Base-by-base conservation (phyloP, 2,329 filamentous ascomycete species). In the Blumeria hordei region DNA sequence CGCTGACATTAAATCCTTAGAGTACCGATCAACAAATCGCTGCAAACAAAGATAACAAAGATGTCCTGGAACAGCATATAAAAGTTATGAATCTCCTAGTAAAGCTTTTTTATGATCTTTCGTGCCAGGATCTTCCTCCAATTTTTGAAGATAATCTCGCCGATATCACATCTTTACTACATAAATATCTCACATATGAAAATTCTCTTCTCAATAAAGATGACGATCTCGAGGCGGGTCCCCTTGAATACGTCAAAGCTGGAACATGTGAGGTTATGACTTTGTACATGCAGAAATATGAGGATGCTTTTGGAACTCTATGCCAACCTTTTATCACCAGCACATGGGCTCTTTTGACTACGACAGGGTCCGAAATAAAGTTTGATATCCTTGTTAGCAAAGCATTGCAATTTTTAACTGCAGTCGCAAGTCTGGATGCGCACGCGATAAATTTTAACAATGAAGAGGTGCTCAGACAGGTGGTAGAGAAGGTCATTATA, bases 381-480 rank as follows among this genome's bases (percentile, higher is more conserved):
- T 94, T 93, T 68, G 92, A 98, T 65, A 82, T 86, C 56, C 74
- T 98, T 45, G 88, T 95, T 62, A 95, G 90, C 76, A 88, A 87
- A 68, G 90, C 90, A 0, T 71, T 98, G 58, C 87, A 94, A 63
- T 98, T 98, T 68, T 70, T 98, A 66, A 96, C 88, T 0, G 86
- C 88, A 7, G 83, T 96, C 35, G 85, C 87, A 11, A 79, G 81
- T 53, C 85, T 84, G 55, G 73, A 77, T 8, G 76, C 82, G 56
- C 88, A 96, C 66, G 85, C 88, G 1, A 74, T 78, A 58, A 80
- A 82, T 57, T 98, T 98, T 76, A 88, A 93, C 69, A 81, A 83
- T 61, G 78, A 88, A 63, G 75, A 76, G 4, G 82, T 86, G 3
- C 71, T 96, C 37, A 80, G 80, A 16, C 84, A 94, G 66, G 85